Conservation (phyloP, 352 stramenopile species). For the Discostella stelligera region DNA sequence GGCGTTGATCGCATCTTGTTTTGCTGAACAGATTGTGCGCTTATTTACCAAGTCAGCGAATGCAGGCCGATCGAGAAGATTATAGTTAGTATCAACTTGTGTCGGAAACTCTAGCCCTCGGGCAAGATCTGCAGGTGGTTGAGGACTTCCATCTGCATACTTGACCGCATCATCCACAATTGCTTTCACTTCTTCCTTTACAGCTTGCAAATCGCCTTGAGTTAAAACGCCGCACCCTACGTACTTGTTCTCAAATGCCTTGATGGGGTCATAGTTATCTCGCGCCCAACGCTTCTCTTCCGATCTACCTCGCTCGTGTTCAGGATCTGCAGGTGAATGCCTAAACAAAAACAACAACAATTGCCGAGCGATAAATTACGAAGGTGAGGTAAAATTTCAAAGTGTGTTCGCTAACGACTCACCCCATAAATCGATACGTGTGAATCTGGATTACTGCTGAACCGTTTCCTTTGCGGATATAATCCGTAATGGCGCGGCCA, state of each 20-base stretch:
- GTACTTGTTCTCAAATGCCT: constrained; percentile 85
- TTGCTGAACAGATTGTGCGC: constrained; percentile 66
- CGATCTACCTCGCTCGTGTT: constrained; percentile 88
- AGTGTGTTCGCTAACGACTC: not conserved
- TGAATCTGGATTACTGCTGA: constrained; percentile 88
- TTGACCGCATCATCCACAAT: constrained; percentile 65
- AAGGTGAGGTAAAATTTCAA: not conserved
- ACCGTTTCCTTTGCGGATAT: constrained; percentile 84
- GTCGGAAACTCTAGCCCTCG: constrained; percentile 89
- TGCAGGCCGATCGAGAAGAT: constrained; percentile 60
- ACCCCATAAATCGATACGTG: constrained; percentile 84
- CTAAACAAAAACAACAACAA: constrained; percentile 45
- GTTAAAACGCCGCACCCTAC: constrained; percentile 71
- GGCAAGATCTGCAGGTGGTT: constrained; percentile 83
- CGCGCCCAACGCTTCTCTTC: constrained; percentile 88
- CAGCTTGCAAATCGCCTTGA: constrained; percentile 80
- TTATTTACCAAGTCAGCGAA: constrained; percentile 77
- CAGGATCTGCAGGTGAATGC: constrained; percentile 88
- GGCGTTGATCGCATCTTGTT: constrained; percentile 72
- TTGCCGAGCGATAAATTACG: not conserved
- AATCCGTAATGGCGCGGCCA: constrained; percentile 85
- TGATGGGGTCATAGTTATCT: constrained; percentile 85
- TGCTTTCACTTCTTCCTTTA: constrained; percentile 58
- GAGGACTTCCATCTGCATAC: constrained; percentile 83
- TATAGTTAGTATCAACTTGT: constrained; percentile 85